These are phyloP conservation scores for Silene coronaria DNA, from an alignment of 179 eudicot species.

Conservation along the genomic window DNA sequence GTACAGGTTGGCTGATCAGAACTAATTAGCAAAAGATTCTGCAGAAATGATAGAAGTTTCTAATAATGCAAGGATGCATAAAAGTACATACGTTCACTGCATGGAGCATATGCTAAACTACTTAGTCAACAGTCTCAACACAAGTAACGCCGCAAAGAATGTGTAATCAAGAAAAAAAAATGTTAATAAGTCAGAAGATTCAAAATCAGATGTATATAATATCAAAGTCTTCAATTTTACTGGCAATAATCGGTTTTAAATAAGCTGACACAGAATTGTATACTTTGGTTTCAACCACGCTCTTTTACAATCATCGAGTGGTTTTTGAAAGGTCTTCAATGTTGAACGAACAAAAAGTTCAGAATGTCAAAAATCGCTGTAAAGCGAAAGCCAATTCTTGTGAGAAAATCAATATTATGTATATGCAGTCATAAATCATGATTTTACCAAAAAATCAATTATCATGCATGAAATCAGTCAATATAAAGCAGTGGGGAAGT, in stretches of 20 bases:
- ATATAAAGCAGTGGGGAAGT: constrained; percentile 3
- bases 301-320: too few relatives aligned
- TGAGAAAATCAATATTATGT: too few relatives aligned
- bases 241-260: neutral
- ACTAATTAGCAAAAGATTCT: constrained; percentile 4
- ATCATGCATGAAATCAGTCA: neutral
- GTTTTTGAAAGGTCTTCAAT: too few relatives aligned
- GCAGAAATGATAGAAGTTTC: neutral
- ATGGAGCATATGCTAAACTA: constrained; percentile 1
- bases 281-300: neutral
- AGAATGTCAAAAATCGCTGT: too few relatives aligned
- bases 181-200: neutral
- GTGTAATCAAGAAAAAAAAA: neutral
- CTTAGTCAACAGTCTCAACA: constrained; percentile 7
- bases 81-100: constrained; percentile 9
- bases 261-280: neutral
- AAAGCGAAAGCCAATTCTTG: too few relatives aligned
- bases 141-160: constrained; percentile 4
- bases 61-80: constrained; percentile 14
- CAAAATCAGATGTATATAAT: neutral
- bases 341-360: neutral
- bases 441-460: neutral
- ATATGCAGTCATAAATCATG: too few relatives aligned
- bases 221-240: neutral
- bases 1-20: constrained; percentile 21